phyloP scores from a whole-genome alignment of 1,284 basidiomycete genomes.

The Austroboletus novae-zelandiae region DNA sequence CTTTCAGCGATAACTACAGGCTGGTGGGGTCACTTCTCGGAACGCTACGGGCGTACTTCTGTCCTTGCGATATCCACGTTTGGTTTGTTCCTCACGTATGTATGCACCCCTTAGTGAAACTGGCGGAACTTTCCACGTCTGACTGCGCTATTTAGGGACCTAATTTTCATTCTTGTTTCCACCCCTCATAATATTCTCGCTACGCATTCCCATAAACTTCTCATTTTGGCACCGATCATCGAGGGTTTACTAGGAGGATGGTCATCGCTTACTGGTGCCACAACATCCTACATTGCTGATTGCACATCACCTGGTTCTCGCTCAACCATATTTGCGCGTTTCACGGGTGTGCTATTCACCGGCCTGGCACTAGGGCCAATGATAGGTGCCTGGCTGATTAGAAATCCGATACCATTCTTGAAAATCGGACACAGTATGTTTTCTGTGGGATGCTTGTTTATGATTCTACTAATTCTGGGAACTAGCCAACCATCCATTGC shows the following conservation, averaged over 20 bases:
- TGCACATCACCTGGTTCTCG: slow-evolving; percentile 84
- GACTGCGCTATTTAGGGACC: slow-evolving; percentile 49
- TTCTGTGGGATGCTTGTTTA: not conserved
- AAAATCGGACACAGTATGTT: slow-evolving; percentile 23
- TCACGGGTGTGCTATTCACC: slow-evolving; percentile 67
- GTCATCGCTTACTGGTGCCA: slow-evolving; percentile 74
- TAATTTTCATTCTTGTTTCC: slow-evolving; percentile 76
- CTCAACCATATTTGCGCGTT: slow-evolving; percentile 77
- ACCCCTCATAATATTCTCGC: slow-evolving; percentile 64
- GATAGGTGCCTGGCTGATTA: slow-evolving; percentile 71
- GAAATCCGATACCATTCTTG: slow-evolving; percentile 45
- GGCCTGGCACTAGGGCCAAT: slow-evolving; percentile 75
- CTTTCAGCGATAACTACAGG: slow-evolving; percentile 83
- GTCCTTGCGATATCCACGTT: slow-evolving; percentile 71
- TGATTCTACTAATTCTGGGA: slow-evolving; percentile 6
- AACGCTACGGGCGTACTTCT: slow-evolving; percentile 72
- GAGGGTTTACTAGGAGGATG: slow-evolving; percentile 89
- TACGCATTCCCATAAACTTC: slow-evolving; percentile 65
- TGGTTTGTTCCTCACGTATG: slow-evolving; percentile 75
- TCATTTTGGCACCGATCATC: slow-evolving; percentile 78
- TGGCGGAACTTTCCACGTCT: not conserved
- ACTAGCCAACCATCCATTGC: slow-evolving; percentile 24
- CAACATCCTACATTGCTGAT: slow-evolving; percentile 84
- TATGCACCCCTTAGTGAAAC: slow-evolving; percentile 15
- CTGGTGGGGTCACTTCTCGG: slow-evolving; percentile 85